phyloP scores from a whole-genome alignment of 2,329 filamentous ascomycete species.

The Fusarium albidum region DNA sequence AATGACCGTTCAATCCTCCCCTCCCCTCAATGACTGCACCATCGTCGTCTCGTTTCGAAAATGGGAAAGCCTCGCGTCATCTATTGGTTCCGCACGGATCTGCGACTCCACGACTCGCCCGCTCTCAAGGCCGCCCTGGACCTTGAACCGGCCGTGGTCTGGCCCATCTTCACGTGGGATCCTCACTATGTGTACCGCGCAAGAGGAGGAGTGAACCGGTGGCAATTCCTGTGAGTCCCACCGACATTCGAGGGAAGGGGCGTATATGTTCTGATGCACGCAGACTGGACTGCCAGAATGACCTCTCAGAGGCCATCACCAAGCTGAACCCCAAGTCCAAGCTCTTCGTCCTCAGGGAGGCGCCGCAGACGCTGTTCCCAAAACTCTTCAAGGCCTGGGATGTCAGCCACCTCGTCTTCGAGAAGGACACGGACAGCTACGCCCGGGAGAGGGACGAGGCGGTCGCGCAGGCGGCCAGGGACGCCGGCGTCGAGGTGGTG shows the following conservation, averaged over 20 bases:
- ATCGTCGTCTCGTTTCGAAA: background rate
- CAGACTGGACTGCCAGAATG: conserved; percentile 76
- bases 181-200: conserved; percentile 80
- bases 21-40: too few relatives aligned
- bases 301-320: conserved; percentile 72
- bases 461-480: conserved; percentile 65
- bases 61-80: conserved; percentile 60
- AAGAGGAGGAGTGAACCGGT: conserved; percentile 75
- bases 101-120: conserved; percentile 80
- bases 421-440: conserved; percentile 81
- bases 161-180: conserved; percentile 83
- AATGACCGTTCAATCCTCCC: too few relatives aligned
- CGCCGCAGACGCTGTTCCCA: conserved; percentile 73
- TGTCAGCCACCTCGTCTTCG: conserved; percentile 79
- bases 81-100: conserved; percentile 82
- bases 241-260: background rate
- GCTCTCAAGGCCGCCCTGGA: conserved; percentile 76
- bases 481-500: conserved; percentile 75
- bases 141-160: conserved; percentile 72
- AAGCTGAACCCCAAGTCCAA: conserved; percentile 75
- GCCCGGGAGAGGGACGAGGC: conserved; percentile 68
- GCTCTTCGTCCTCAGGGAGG: conserved; percentile 76
- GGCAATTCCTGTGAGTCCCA: conserved; percentile 69
- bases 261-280: conserved; percentile 3
- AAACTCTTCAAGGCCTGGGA: conserved; percentile 79